phyloP scores from a whole-genome alignment of 495 filamentous ascomycete species.

The Trichoderma gamsii region DNA sequence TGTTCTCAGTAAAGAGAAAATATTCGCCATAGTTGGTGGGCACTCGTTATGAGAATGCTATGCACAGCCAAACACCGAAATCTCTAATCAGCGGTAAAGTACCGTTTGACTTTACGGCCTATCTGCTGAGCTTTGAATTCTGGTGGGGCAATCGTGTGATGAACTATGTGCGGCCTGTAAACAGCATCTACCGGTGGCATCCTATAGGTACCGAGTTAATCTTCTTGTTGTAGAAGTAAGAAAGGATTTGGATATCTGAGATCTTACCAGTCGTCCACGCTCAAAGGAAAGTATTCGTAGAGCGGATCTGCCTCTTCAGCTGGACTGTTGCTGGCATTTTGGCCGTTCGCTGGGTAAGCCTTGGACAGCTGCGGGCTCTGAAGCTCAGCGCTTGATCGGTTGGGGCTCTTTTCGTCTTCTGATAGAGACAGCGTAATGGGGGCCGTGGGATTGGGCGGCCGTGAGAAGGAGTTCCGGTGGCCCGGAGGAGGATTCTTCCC shows the following conservation, averaged over 20 bases:
- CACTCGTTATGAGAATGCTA: neutral
- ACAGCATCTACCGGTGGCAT: conserved; percentile 87
- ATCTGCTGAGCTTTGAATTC: conserved; percentile 68
- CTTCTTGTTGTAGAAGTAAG: neutral
- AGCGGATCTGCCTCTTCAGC: conserved; percentile 72
- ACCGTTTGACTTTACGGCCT: conserved; percentile 68
- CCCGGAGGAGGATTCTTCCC: neutral
- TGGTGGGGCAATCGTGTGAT: conserved; percentile 72
- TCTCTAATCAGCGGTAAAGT: conserved; percentile 62
- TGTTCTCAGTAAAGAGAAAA: conserved; percentile 5
- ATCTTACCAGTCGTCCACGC: conserved; percentile 72
- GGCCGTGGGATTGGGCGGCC: conserved; percentile 21
- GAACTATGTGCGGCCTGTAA: conserved; percentile 87
- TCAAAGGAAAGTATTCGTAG: conserved; percentile 89
- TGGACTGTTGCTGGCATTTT: conserved; percentile 41
- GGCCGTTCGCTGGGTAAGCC: conserved; percentile 30
- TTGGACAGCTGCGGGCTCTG: conserved; percentile 35
- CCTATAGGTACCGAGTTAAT: conserved; percentile 24
- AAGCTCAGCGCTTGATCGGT: conserved; percentile 34
- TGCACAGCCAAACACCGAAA: neutral
- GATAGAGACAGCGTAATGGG: conserved; percentile 71
- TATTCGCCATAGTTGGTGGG: neutral
- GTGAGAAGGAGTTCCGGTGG: neutral
- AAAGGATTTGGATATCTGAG: conserved; percentile 10
- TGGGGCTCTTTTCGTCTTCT: conserved; percentile 62